Conservation (phyloP, 1,139 yeast species). For the Suhomyces bolitotheri region DNA sequence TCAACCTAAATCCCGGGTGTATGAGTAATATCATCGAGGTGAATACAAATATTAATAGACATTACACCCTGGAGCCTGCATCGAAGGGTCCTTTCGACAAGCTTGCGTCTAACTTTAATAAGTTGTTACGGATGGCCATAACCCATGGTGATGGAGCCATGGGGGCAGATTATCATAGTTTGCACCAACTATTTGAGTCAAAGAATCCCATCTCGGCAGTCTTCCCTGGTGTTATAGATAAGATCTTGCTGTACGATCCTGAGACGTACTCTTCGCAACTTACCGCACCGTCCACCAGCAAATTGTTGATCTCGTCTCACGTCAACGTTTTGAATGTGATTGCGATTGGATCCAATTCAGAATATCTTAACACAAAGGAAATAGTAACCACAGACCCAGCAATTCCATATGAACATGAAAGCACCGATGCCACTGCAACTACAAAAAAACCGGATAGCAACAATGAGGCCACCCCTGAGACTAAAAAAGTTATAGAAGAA, state of each 20-base stretch:
- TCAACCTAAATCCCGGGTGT: slow-evolving; percentile 59
- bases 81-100: slow-evolving; percentile 35
- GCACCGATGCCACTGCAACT: slow-evolving; percentile 2
- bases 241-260: slow-evolving; percentile 27
- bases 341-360: slow-evolving; percentile 28
- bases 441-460: background rate
- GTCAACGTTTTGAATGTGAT: slow-evolving; percentile 41
- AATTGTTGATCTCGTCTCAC: slow-evolving; percentile 36
- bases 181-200: slow-evolving; percentile 7
- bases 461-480: background rate
- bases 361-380: slow-evolving; percentile 26
- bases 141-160: background rate
- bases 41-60: slow-evolving; percentile 1
- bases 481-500: slow-evolving; percentile 28
- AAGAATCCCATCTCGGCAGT: slow-evolving; percentile 4
- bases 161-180: slow-evolving; percentile 8
- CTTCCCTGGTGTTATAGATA: slow-evolving; percentile 17
- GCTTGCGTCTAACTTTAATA: slow-evolving; percentile 35
- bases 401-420: slow-evolving; percentile 20
- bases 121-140: slow-evolving; percentile 28
- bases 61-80: slow-evolving; percentile 2
- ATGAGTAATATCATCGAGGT: slow-evolving; percentile 25
- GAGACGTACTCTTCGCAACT: slow-evolving; percentile 26
- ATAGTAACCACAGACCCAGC: slow-evolving; percentile 25
- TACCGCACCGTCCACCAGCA: slow-evolving; percentile 18